Evolutionary conservation across 2,329 filamentous ascomycete genomes (phyloP), one percentile per base, ranked within the genome.

Genomic region (Talaromyces piceae): DNA sequence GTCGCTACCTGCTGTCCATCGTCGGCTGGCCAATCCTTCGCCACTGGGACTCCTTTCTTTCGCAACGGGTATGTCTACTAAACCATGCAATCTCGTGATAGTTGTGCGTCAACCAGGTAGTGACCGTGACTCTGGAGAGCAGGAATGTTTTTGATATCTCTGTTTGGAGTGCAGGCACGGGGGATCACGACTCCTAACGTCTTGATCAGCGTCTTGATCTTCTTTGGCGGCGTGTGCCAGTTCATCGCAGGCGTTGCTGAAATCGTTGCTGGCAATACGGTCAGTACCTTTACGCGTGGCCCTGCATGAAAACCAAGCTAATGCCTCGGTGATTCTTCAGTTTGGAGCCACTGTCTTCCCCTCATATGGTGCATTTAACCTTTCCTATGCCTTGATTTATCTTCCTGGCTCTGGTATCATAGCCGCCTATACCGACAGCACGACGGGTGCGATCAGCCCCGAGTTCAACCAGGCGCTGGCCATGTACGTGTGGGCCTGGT

Each of bases 311-410:
- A 37, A 20, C 3, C 11, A 37, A 31, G 18, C 20, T 22, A 27
- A 41, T 18, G 31, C 22, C 23, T 39, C 9, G 18, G 16, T 3
- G 18, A 51, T 25, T n/a, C n/a, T n/a, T 30, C 45, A 53, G 45
- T 67, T 69, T 49, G 64, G 67, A 50, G 67, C 67, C 31, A 70
- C 68, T 25, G 63, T 71, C 30, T 70, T 70, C 56, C 59, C 65
- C 22, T 63, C 68, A 16, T 71, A 71, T 50, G 68, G 59, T 31
- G 68, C 67, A 25, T 72, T 71, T 58, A 71, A 71, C 56, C 57
- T 70, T 16, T 63, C 65, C 6, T 71, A 70, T 50, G 67, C 67
- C 7, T 60, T 68, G 56, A 71, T 70, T 45, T 70, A 66, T 54
- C 56, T 71, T 26, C 68, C 68, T 5, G 67, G 66, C 3, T 61